phyloP scores from a whole-genome alignment of 805 yeast genomes.

The Wickerhamiella sergipiensis region DNA sequence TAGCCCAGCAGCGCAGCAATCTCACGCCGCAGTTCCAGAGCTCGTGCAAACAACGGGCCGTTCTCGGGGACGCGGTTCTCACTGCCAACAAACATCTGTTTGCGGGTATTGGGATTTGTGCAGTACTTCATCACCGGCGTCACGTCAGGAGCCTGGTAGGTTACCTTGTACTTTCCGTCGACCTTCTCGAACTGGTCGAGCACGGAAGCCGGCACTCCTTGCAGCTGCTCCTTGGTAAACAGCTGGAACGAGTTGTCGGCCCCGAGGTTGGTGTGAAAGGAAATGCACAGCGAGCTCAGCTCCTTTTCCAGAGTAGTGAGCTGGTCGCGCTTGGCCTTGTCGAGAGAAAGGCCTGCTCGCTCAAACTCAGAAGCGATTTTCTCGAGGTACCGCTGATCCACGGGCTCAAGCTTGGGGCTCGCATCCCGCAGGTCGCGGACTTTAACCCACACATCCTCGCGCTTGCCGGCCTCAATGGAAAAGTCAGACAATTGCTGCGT shows the following conservation, averaged over 20 bases:
- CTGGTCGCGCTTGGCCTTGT: constrained; percentile 39
- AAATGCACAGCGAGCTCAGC: constrained; percentile 41
- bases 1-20: constrained; percentile 56
- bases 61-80: constrained; percentile 52
- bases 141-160: constrained; percentile 71
- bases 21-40: constrained; percentile 47
- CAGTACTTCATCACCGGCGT: constrained; percentile 71
- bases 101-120: constrained; percentile 47
- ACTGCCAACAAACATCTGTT: constrained; percentile 48
- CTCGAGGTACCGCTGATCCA: constrained; percentile 42
- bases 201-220: constrained; percentile 59
- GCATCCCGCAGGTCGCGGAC: constrained; percentile 38
- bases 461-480: constrained; percentile 47
- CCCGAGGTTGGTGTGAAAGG: constrained; percentile 52
- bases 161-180: constrained; percentile 42
- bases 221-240: constrained; percentile 52
- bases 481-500: constrained; percentile 43
- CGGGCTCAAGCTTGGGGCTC: constrained; percentile 30
- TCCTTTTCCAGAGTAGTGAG: constrained; percentile 46
- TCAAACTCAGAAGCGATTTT: constrained; percentile 44
- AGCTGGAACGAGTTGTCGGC: constrained; percentile 51
- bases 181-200: constrained; percentile 43
- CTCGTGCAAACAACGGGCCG: constrained; percentile 43
- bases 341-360: constrained; percentile 56
- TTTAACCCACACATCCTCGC: constrained; percentile 52